Conservation (phyloP, 2,329 filamentous ascomycete species). For the Epichloe elymi region DNA sequence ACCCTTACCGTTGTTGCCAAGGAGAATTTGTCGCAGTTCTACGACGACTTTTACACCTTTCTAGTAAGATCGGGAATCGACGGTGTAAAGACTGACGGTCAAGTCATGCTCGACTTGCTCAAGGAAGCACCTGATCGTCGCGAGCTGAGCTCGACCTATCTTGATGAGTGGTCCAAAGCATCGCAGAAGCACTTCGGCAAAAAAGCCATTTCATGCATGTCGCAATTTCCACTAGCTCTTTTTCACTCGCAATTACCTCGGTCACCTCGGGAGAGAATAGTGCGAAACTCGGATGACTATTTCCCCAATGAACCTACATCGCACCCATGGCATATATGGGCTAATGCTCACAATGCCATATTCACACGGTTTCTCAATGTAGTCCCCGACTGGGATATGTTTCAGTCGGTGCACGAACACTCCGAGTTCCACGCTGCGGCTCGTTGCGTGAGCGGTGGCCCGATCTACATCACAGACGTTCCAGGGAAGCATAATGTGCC, state of each 20-base stretch:
- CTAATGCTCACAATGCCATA: slow-evolving; percentile 80
- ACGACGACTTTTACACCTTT: slow-evolving; percentile 84
- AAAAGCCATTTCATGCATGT: slow-evolving; percentile 88
- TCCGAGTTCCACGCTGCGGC: slow-evolving; percentile 81
- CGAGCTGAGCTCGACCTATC: slow-evolving; percentile 59
- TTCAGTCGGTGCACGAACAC: slow-evolving; percentile 52
- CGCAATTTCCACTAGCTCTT: slow-evolving; percentile 70
- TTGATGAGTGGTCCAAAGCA: slow-evolving; percentile 74
- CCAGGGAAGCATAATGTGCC: slow-evolving; percentile 68
- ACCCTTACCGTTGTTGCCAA: slow-evolving; percentile 55
- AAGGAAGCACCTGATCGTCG: slow-evolving; percentile 55
- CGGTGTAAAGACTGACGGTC: slow-evolving; percentile 83
- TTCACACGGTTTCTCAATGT: slow-evolving; percentile 76
- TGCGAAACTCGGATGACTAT: slow-evolving; percentile 85
- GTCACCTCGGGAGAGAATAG: slow-evolving; percentile 59
- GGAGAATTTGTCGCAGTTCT: slow-evolving; percentile 63
- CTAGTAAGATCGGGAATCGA: slow-evolving; percentile 63
- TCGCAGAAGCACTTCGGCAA: slow-evolving; percentile 65
- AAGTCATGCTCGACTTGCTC: slow-evolving; percentile 77
- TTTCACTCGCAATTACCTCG: slow-evolving; percentile 72
- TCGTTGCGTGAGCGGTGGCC: slow-evolving; percentile 78
- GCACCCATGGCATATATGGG: slow-evolving; percentile 91
- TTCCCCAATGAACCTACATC: slow-evolving; percentile 70
- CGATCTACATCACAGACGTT: slow-evolving; percentile 86
- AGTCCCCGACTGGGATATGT: slow-evolving; percentile 71